Base-by-base conservation (phyloP, 305 asterid genomes). In the Ilex paraguariensis region DNA sequence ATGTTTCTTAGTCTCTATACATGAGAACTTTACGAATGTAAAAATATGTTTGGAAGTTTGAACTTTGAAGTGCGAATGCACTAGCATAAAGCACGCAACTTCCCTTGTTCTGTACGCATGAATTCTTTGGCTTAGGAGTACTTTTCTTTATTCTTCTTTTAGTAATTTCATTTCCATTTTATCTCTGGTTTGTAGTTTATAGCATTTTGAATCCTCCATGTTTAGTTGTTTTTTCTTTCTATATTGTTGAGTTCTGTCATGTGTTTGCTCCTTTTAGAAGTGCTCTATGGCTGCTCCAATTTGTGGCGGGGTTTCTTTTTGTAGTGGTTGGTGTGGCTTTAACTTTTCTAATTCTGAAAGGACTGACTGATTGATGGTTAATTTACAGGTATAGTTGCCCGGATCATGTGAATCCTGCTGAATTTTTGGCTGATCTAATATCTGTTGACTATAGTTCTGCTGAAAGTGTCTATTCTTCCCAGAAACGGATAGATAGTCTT, bases 351-450 rank as follows among this genome's bases (percentile, higher is more conserved):
- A 52, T n/a, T 15, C 6, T 52, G 31, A 52, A 63, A 62, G 52
- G 56, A 52, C 70, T 62, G 52, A 56, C 52, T 62, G 68, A 56
- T 74, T 63, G 68, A 28, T 64, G 45, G 32, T 66, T 61, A 70
- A 68, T 56, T 77, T 69, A 32, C 90, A 93, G 99, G 96, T 86
- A 84, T 73, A 63, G 70, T 60, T 93, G 99, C 73, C 95, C 95
- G 13, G 97, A 86, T 71, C 90, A 90, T 77, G 96, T 77, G 52
- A 93, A 93, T 78, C 99, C 99, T 32, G 99, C 99, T 28, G 99
- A 93, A 75, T 93, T 87, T 82, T 81, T 93, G 84, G 99, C 99
- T n/a, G 99, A 93, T 86, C 95, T 93, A 61, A 93, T 93, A 76
- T 90, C 99, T 62, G 82, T 93, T 48, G 97, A 93, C 78, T 90